phyloP scores from a whole-genome alignment of 257 asterid genomes.

The Catharanthus roseus region DNA sequence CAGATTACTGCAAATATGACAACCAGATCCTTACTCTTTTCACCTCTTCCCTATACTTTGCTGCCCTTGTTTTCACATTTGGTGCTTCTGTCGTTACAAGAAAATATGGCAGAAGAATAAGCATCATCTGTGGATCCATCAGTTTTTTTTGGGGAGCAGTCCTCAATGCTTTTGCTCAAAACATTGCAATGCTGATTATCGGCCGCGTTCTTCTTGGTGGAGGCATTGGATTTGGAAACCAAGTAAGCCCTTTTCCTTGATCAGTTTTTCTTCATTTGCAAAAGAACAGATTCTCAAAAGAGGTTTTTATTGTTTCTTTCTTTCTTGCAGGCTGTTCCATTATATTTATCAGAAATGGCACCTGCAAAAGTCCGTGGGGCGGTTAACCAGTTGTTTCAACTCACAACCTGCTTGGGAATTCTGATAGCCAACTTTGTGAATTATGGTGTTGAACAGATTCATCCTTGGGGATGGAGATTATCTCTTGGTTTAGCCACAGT shows the following conservation, averaged over 20 bases:
- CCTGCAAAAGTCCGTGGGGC: constrained; percentile 72
- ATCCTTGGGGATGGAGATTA: constrained; percentile 83
- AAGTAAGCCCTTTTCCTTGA: constrained; percentile 33
- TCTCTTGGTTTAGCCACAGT: constrained; percentile 65
- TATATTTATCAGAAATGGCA: constrained; percentile 83
- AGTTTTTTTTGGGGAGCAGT: constrained; percentile 63
- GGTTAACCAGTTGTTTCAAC: constrained; percentile 61
- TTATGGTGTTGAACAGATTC: constrained; percentile 42
- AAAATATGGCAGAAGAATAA: constrained; percentile 48
- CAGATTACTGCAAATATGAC: constrained; percentile 77
- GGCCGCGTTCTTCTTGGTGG: constrained; percentile 74
- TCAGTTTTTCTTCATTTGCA: background rate
- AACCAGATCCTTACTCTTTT: constrained; percentile 71
- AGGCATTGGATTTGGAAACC: constrained; percentile 87
- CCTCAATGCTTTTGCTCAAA: constrained; percentile 51
- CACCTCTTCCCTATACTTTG: constrained; percentile 70
- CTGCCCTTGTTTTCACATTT: constrained; percentile 61
- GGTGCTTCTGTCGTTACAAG: constrained; percentile 66
- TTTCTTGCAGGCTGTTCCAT: constrained; percentile 59
- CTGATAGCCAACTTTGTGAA: constrained; percentile 56
- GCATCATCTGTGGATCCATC: constrained; percentile 62
- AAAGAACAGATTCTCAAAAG: background rate
- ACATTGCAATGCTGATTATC: constrained; percentile 56
- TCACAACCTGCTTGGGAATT: constrained; percentile 62
- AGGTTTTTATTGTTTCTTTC: background rate